Evolutionary conservation across 2,329 filamentous ascomycete genomes (phyloP), one percentile per base, ranked within the genome.

Genomic region (Aspergillus sp.): DNA sequence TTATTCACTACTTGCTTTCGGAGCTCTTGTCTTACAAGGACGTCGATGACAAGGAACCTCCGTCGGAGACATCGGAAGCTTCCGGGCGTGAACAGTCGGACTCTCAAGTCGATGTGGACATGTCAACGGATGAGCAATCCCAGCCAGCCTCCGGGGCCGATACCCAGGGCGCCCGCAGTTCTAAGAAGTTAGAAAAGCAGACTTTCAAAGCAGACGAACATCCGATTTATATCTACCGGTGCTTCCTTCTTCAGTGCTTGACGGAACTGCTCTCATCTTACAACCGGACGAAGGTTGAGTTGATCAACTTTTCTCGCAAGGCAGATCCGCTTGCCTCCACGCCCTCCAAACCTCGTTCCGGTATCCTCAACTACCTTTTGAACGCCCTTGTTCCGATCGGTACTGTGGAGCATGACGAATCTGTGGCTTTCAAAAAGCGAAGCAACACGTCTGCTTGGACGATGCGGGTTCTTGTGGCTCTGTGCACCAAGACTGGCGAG

Each of bases 291-390:
- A 99, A 99, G 75, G 81, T 98, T 39, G 94, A 98, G 64, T 97
- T 99, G 64, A 96, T 99, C 73, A 97, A 96, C 66, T 98, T 96
- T 72, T 97, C 94, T 55, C 84, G 91, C 50, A 95, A 90, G 61
- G 85, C 88, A 5, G 88, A 91, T 41, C 78, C 88, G 40, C 84
- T 88, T 56, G 84, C 84, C 7, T 83, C 82, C 45, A 97, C 93
- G 1, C 93, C 93, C 4, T 90, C 94, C 10, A 97, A 97, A 67
- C 93, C 93, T 47, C 83, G 93, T 36, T 90, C 91, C 7, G 89
- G 86, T 52, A 85, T 97, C 39, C 74, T 98, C 52, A 96, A 97
- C 65, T 98, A 98, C 61, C 76, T 98, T 33, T 80, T 98, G 42
- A 89, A 86, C 57, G 85, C 85, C 49, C 74, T 98, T 12, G 76